These are phyloP conservation scores for Euphorbia corollata DNA, from an alignment of 441 rosid species.

Conservation along the genomic window DNA sequence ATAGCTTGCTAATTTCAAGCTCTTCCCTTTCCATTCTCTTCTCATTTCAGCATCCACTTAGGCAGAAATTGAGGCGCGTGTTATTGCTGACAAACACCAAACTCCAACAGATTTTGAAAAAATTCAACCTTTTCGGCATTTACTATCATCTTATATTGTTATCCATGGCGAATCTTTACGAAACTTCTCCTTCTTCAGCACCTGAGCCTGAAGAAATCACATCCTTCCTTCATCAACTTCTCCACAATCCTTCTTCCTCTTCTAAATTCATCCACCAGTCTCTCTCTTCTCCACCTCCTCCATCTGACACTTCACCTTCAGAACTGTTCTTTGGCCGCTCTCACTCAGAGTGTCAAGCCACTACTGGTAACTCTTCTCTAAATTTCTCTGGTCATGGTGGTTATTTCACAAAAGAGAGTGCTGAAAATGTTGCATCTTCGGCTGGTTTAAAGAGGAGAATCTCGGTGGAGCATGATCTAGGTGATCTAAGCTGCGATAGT, in stretches of 20 bases:
- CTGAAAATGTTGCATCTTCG: constrained; percentile 22
- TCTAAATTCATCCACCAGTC: constrained; percentile 24
- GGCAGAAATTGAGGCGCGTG: background rate
- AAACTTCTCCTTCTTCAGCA: constrained; percentile 25
- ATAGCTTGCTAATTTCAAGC: background rate
- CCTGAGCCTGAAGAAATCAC: constrained; percentile 55
- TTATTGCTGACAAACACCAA: background rate
- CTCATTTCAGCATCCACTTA: background rate
- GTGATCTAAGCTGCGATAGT: constrained; percentile 38
- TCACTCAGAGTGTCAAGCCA: constrained; percentile 18
- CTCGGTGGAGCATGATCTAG: constrained; percentile 26
- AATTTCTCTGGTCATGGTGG: constrained; percentile 35
- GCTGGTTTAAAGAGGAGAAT: constrained; percentile 20
- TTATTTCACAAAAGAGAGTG: constrained; percentile 25
- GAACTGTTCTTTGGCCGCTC: constrained; percentile 21
- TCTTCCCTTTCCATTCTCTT: background rate
- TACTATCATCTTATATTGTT: too few relatives aligned
- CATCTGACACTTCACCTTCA: constrained; percentile 8
- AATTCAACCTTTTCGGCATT: background rate
- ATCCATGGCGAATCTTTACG: constrained; percentile 47
- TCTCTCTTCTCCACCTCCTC: constrained; percentile 18
- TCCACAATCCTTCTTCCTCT: constrained; percentile 36
- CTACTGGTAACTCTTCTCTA: constrained; percentile 18
- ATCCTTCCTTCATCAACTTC: constrained; percentile 43
- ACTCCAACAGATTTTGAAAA: too few relatives aligned